Evolutionary conservation across 2,329 filamentous ascomycete genomes (phyloP).

Genomic region (Microsporum ferrugineum): DNA sequence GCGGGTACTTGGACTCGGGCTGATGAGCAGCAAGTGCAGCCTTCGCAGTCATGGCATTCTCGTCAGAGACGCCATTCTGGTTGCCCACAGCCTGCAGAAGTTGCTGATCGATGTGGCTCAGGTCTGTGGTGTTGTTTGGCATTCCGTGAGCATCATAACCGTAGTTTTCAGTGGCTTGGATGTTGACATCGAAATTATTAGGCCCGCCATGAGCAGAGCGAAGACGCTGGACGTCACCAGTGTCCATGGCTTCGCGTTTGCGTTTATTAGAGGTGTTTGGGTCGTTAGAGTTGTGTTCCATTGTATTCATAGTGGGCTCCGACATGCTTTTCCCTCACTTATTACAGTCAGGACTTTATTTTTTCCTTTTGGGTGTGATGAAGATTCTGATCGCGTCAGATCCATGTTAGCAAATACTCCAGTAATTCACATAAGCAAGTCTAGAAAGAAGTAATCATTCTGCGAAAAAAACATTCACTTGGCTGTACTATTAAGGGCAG

Average conservation of each 20-base stretch:
- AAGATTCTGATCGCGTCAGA: background rate
- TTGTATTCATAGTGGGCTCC: constrained; percentile 27
- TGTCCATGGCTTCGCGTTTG: constrained; percentile 32
- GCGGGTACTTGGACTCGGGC: constrained; percentile 34
- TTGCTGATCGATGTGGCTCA: constrained; percentile 35
- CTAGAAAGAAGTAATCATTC: background rate
- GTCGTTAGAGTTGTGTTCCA: constrained; percentile 22
- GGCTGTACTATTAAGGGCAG: background rate
- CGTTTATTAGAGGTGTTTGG: constrained; percentile 19
- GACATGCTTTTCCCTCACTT: constrained; percentile 22
- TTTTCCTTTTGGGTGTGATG: background rate
- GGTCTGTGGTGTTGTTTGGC: constrained; percentile 26
- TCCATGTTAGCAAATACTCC: background rate
- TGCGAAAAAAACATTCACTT: background rate
- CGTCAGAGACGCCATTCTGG: constrained; percentile 43
- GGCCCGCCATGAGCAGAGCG: constrained; percentile 14
- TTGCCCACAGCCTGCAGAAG: constrained; percentile 40
- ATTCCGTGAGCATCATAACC: constrained; percentile 30
- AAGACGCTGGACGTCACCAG: constrained; percentile 31
- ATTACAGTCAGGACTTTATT: background rate
- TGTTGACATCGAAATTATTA: constrained; percentile 18
- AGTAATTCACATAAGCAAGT: background rate
- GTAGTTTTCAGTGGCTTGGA: constrained; percentile 18
- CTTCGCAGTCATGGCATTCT: constrained; percentile 37
- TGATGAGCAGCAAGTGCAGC: constrained; percentile 36